These are phyloP conservation scores for Venturia nashicola DNA, from an alignment of 2,329 filamentous ascomycete species.

Conservation along the genomic window DNA sequence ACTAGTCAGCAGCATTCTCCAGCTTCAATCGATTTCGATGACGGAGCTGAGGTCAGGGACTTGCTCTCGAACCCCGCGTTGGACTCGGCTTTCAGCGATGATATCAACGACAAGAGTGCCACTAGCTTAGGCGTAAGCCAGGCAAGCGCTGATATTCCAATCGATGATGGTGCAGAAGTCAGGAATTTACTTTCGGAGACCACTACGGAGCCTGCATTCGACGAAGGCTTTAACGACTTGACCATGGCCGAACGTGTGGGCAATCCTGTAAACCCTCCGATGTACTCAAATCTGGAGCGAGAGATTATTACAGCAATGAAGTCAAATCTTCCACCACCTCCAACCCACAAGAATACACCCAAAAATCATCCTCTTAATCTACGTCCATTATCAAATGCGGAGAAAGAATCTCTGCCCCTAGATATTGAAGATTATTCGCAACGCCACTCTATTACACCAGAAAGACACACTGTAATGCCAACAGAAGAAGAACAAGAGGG, in stretches of 20 bases:
- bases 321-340: constrained; percentile 9
- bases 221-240: background rate
- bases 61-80: constrained; percentile 9
- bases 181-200: background rate
- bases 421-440: background rate
- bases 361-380: constrained; percentile 7
- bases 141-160: background rate
- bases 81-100: background rate
- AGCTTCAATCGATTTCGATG: background rate
- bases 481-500: background rate
- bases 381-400: constrained; percentile 2
- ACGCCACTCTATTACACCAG: background rate
- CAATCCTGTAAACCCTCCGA: background rate
- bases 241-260: background rate
- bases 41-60: constrained; percentile 11
- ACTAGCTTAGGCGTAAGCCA: background rate
- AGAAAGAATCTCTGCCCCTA: background rate
- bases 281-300: constrained; percentile 6
- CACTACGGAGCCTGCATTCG: background rate
- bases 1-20: background rate
- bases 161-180: background rate
- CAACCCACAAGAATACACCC: constrained; percentile 4
- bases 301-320: background rate
- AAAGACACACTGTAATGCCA: background rate
- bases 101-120: background rate